Evolutionary conservation across 2,329 filamentous ascomycete genomes (phyloP), one percentile per base, ranked within the genome.

Genomic region (Cadophora malorum): DNA sequence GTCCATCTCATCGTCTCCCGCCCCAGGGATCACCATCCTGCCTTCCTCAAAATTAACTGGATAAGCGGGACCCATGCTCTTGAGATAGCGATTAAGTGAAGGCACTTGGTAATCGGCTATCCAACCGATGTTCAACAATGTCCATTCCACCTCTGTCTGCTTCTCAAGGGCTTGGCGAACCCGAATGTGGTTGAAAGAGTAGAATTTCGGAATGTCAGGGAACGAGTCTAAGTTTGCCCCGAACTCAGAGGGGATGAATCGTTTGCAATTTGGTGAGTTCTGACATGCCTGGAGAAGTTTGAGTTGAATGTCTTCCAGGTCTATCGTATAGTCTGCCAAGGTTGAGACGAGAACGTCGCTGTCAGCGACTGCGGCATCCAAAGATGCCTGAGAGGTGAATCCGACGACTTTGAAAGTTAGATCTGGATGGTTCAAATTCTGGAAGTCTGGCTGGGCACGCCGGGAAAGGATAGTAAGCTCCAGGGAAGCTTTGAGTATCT

Each of bases 141-240:
- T 35, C 53, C 53, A 58, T 38, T 33, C 35, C 35, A 58, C 53
- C 14, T 58, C 53, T 4, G 53, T 58, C 53, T 58, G 53, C 12
- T 19, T 19, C 16, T 21, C 25, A 16, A 58, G 53, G 16, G 53
- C 53, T 21, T 58, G 19, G n/a, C 53, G 53, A 21, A 49, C 45
- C 6, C 19, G 45, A 10, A 49, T 49, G 45, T 19, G 45, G n/a
- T 49, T 49, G 45, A n/a, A 58, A 12, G 35, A 33, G 19, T 58
- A 58, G 53, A 58, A 58, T 0, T 10, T 28, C 16, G 53, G 53
- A 10, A 33, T 8, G 53, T 58, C 53, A 19, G 25, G 28, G 25
- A 58, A 58, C 10, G 28, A 31, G 53, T 58, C 53, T 16, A 58
- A n/a, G n/a, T 58, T 58, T 35, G 28, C 53, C 19, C 53, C 53